Base-by-base conservation (phyloP, 2,329 filamentous ascomycete genomes). In the Nemania sp. region DNA sequence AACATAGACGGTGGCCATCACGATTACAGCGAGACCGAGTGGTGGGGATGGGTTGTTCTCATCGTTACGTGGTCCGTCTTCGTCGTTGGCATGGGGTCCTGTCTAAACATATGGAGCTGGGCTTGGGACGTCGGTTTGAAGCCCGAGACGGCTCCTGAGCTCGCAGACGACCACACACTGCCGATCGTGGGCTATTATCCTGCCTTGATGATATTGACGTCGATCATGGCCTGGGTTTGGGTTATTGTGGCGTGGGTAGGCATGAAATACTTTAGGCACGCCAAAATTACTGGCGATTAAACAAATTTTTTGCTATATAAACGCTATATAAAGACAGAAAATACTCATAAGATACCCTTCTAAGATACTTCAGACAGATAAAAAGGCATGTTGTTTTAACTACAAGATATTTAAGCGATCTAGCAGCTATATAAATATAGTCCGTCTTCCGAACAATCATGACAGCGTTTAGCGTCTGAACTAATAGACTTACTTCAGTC, bases 191-290 rank as follows among this genome's bases (percentile, higher is more conserved):
- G 95, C 8, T 99, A 99, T 73, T 99, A 99, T 73, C 94, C 94
- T 20, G 91, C 92, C 9, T 76, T 99, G 66, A 89, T 97, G 61
- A 94, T 97, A 54, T 77, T 97, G 62, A 97, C 93, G 3, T 87
- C 86, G 42, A 90, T 99, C 23, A 97, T 99, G 90, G 91, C 92
- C 15, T 99, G 94, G 94, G 91, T 97, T 5, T 99, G 94, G 94
- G 94, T 97, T 15, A 85, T 96, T 11, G 86, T 95, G 53, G 94
- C 95, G 9, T 99, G 94, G 94, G 88, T 97, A 43, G 94, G 94
- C 20, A 97, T 99, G 93, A 99, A 99, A 72, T 97, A 97, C 72
- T 99, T 99, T 69, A 86, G 92, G 64, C 94, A 99, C 77, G 93
- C 94, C 28, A 96, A 96, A 76, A 95, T 97, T 54, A 83, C 77